A percentile compares a stretch with the other conserved stretches of the same genome.
These are phyloP conservation scores for Arctium lappa DNA, from an alignment of 129 eudicot species.

Conservation along the genomic window DNA sequence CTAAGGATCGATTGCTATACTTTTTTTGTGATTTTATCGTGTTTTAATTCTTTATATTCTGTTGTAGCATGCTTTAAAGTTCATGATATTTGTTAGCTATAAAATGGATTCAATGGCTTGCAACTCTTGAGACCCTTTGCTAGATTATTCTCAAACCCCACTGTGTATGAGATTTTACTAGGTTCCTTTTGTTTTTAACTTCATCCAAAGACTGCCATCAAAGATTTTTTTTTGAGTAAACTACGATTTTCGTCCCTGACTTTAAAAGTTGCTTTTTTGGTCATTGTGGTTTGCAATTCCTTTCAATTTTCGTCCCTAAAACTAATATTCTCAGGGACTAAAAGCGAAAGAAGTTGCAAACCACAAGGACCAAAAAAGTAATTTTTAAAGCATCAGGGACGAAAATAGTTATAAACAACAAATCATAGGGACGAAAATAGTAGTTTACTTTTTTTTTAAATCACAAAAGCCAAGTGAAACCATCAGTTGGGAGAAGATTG, in stretches of 20 bases:
- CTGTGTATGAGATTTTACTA: neutral
- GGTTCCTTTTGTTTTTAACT: neutral
- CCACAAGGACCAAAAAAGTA: too few relatives aligned
- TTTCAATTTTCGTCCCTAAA: too few relatives aligned
- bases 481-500: neutral
- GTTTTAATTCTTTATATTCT: neutral
- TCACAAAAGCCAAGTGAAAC: neutral
- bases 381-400: too few relatives aligned
- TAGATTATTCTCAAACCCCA: neutral
- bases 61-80: neutral
- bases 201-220: neutral
- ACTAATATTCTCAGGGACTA: too few relatives aligned
- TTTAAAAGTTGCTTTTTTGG: too few relatives aligned
- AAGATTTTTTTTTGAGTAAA: too few relatives aligned
- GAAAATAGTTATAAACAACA: too few relatives aligned
- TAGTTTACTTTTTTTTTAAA: too few relatives aligned
- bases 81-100: neutral
- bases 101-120: neutral
- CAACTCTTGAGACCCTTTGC: neutral
- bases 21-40: neutral
- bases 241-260: too few relatives aligned
- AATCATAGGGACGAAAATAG: too few relatives aligned
- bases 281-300: too few relatives aligned
- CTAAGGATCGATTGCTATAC: neutral
- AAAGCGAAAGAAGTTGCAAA: too few relatives aligned